Conservation (phyloP, 1,284 basidiomycete species). For the Cutaneotrichosporon daszewskae region DNA sequence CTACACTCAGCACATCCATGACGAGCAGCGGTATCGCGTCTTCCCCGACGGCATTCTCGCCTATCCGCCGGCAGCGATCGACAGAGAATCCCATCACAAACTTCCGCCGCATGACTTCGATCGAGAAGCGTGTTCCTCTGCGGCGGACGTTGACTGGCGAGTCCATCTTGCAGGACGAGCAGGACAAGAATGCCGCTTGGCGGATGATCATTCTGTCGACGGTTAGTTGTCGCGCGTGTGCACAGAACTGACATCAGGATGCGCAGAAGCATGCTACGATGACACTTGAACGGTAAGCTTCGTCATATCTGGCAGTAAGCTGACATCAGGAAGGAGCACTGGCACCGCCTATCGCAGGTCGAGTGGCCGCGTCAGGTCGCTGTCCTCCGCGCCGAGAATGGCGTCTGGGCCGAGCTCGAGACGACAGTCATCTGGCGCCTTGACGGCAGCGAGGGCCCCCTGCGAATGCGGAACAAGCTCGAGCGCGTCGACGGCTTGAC, state of each 20-base stretch:
- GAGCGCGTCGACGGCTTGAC: slow-evolving; percentile 27
- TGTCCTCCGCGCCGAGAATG: slow-evolving; percentile 56
- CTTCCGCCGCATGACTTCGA: not conserved
- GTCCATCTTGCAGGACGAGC: slow-evolving; percentile 38
- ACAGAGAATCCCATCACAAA: too few species aligned
- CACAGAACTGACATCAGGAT: slow-evolving; percentile 19
- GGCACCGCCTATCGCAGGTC: slow-evolving; percentile 36
- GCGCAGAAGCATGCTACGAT: slow-evolving; percentile 36
- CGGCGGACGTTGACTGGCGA: slow-evolving; percentile 43
- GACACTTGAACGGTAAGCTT: slow-evolving; percentile 29
- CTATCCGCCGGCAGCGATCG: too few species aligned
- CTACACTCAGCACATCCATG: not conserved
- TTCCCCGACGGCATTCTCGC: not conserved
- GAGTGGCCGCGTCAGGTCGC: slow-evolving; percentile 45
- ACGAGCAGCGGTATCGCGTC: not conserved
- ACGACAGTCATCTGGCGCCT: slow-evolving; percentile 60
- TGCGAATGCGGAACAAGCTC: slow-evolving; percentile 55
- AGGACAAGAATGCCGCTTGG: slow-evolving; percentile 47
- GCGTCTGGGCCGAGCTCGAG: slow-evolving; percentile 65
- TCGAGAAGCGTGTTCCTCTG: slow-evolving; percentile 25
- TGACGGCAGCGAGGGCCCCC: slow-evolving; percentile 83
- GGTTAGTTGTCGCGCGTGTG: slow-evolving; percentile 12
- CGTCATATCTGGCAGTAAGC: slow-evolving; percentile 9
- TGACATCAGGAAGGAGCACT: slow-evolving; percentile 37
- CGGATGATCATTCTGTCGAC: slow-evolving; percentile 45